These are phyloP conservation scores for Chrysopogon serrulatus DNA, from an alignment of 176 grass and related monocot genomes.

Conservation along the genomic window DNA sequence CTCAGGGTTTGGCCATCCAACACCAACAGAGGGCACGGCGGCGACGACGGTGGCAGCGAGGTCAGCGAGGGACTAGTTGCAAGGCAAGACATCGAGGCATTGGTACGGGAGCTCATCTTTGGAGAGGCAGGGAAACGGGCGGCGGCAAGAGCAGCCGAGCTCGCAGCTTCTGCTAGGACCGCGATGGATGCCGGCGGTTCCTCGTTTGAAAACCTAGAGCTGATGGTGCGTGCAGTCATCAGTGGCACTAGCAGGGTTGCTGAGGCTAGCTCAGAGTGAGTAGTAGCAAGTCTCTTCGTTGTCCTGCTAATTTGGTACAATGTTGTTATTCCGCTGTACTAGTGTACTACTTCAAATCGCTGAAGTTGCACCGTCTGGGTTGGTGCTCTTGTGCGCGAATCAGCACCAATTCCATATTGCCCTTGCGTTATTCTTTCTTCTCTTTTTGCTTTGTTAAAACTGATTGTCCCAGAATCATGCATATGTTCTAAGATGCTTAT, in stretches of 20 bases:
- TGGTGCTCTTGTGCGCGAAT: no score
- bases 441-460: no score
- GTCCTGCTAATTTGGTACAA: no score
- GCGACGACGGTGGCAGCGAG: neutral
- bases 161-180: neutral
- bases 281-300: no score
- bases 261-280: no score
- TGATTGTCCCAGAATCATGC: no score
- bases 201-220: constrained; percentile 10
- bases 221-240: constrained; percentile 17
- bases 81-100: neutral
- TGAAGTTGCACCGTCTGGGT: no score
- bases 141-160: neutral
- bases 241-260: neutral
- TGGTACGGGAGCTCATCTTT: constrained; percentile 19
- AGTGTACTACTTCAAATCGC: no score
- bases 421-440: no score
- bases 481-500: no score
- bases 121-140: constrained; percentile 24
- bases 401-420: no score
- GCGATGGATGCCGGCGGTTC: constrained; percentile 36
- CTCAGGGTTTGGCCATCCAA: constrained; percentile 25
- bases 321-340: no score
- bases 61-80: neutral
- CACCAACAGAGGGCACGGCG: neutral